phyloP scores from a whole-genome alignment of 371 early-diverging fungal species.

The Chytridium lagenaria region DNA sequence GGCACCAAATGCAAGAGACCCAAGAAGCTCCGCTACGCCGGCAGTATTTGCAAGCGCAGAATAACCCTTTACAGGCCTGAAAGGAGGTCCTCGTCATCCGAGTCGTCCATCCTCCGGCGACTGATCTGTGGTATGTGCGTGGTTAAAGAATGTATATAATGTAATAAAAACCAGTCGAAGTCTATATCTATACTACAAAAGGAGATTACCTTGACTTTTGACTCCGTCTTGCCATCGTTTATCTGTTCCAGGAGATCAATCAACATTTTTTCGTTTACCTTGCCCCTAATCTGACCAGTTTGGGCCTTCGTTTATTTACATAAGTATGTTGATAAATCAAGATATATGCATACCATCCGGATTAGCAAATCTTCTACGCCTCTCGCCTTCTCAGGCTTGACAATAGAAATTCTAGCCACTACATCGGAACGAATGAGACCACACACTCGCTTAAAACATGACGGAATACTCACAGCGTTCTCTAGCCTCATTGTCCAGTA shows the following conservation, averaged over 20 bases:
- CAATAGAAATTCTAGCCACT: slow-evolving; percentile 89
- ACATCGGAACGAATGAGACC: background rate
- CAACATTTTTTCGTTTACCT: slow-evolving; percentile 82
- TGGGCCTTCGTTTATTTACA: slow-evolving; percentile 60
- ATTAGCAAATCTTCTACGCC: slow-evolving; percentile 90
- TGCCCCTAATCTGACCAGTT: slow-evolving; percentile 78
- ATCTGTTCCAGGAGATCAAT: slow-evolving; percentile 86
- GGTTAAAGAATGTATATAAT: background rate
- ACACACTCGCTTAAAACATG: slow-evolving; percentile 7
- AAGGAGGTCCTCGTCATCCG: slow-evolving; percentile 30
- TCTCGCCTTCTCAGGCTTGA: slow-evolving; percentile 88
- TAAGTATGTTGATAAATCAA: background rate
- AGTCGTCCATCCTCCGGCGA: slow-evolving; percentile 26
- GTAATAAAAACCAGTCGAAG: too few relatives aligned
- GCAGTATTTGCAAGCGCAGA: slow-evolving; percentile 1
- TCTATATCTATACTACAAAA: too few relatives aligned
- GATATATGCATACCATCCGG: slow-evolving; percentile 76
- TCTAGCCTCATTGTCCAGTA: slow-evolving; percentile 83
- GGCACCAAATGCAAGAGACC: slow-evolving; percentile 42
- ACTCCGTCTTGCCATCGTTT: slow-evolving; percentile 72
- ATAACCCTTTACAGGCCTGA: slow-evolving; percentile 4
- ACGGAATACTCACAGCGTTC: slow-evolving; percentile 71
- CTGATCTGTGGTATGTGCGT: slow-evolving; percentile 18
- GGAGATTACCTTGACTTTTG: slow-evolving; percentile 87
- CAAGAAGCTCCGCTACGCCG: background rate